Conservation (phyloP, 2,329 filamentous ascomycete genomes). For the Thermoascus crustaceus region DNA sequence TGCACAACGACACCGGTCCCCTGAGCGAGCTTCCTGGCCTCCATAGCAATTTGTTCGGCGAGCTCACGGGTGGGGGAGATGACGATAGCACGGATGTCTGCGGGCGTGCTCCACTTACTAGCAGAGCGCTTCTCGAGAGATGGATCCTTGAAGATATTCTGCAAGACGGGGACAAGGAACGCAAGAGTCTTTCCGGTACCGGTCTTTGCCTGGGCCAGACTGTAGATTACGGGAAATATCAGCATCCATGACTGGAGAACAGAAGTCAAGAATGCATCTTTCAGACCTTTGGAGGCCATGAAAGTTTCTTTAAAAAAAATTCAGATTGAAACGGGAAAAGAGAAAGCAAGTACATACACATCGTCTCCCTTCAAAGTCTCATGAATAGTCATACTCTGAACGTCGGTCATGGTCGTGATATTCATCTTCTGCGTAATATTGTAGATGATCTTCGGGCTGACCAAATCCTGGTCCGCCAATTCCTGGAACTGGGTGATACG, state of each 20-base stretch:
- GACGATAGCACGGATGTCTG: slow-evolving; percentile 52
- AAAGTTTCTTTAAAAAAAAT: background rate
- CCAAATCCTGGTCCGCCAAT: slow-evolving; percentile 31
- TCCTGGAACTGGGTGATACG: slow-evolving; percentile 33
- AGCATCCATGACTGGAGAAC: slow-evolving; percentile 10
- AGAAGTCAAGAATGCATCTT: background rate
- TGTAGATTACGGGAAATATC: slow-evolving; percentile 26
- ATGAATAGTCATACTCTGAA: slow-evolving; percentile 76
- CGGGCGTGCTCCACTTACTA: slow-evolving; percentile 15
- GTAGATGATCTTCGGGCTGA: slow-evolving; percentile 58
- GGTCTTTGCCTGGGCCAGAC: slow-evolving; percentile 88
- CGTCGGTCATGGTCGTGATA: slow-evolving; percentile 82
- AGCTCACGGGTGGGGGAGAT: slow-evolving; percentile 57
- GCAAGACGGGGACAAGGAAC: slow-evolving; percentile 78
- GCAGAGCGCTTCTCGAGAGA: slow-evolving; percentile 39
- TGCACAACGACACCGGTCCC: slow-evolving; percentile 62
- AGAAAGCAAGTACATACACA: slow-evolving; percentile 51
- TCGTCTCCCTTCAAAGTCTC: slow-evolving; percentile 72
- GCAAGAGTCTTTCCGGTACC: slow-evolving; percentile 95
- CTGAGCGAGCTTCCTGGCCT: slow-evolving; percentile 60
- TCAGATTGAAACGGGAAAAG: slow-evolving; percentile 3
- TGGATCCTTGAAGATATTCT: slow-evolving; percentile 65
- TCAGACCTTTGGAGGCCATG: too few relatives aligned
- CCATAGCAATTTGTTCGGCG: slow-evolving; percentile 57
- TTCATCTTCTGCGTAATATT: slow-evolving; percentile 65